Conservation (phyloP, 108 stramenopile genomes). For the Nitzschia sp. region DNA sequence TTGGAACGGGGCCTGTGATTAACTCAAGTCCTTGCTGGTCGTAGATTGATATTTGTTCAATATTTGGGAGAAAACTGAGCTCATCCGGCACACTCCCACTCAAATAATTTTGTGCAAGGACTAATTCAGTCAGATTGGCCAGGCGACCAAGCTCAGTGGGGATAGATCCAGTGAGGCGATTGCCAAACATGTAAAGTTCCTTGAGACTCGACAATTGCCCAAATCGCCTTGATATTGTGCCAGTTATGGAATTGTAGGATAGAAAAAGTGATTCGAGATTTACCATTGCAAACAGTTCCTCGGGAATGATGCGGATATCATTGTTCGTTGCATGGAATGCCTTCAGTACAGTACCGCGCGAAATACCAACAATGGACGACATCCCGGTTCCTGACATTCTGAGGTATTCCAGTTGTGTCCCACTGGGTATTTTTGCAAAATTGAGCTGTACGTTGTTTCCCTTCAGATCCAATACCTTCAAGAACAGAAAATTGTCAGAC, state of each 20-base stretch:
- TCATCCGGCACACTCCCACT: conserved; percentile 29
- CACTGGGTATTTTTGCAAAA: conserved; percentile 43
- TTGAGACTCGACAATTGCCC: conserved; percentile 34
- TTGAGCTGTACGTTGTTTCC: conserved; percentile 40
- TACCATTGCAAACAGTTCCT: conserved; percentile 50
- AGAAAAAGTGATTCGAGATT: conserved; percentile 49
- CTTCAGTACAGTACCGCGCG: conserved; percentile 35
- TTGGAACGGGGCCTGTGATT: conserved; percentile 57
- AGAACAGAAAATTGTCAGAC: not conserved
- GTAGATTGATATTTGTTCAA: conserved; percentile 58
- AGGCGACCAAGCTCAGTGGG: conserved; percentile 24
- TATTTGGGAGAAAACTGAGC: conserved; percentile 34
- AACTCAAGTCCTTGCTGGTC: conserved; percentile 30
- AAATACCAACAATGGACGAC: conserved; percentile 45
- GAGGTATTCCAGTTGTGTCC: conserved; percentile 41
- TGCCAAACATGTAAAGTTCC: conserved; percentile 38
- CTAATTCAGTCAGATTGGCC: conserved; percentile 27
- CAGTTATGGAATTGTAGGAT: conserved; percentile 53
- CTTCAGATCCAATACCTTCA: conserved; percentile 16
- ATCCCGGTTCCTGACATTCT: conserved; percentile 61
- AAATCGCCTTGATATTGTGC: conserved; percentile 15
- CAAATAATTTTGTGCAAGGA: conserved; percentile 32
- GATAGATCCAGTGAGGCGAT: conserved; percentile 22
- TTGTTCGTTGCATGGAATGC: conserved; percentile 61
- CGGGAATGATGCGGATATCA: conserved; percentile 42